A percentile compares a stretch with the other conserved stretches of the same genome.
Conservation (phyloP, 169 alveolate genomes). For the Babesia gibsoni region DNA sequence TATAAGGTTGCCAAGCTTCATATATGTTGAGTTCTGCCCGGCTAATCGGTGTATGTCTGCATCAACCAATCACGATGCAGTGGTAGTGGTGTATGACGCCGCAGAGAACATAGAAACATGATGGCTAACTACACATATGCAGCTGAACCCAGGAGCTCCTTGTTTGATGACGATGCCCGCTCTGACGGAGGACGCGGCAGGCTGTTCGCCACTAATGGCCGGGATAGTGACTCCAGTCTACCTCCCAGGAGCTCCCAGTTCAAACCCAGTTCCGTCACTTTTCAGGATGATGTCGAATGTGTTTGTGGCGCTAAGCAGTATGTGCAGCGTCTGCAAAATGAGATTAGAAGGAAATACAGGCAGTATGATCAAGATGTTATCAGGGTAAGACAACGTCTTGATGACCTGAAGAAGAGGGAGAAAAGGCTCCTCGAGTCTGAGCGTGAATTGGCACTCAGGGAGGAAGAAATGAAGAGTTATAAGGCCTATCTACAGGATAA, state of each 20-base stretch:
- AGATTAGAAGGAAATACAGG: constrained; percentile 18
- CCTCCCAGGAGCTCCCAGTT: neutral
- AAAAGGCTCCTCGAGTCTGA: constrained; percentile 5
- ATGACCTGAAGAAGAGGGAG: constrained; percentile 35
- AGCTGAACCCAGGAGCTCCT: neutral
- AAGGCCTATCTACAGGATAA: constrained; percentile 57
- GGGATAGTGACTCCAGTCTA: neutral
- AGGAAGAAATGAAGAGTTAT: constrained; percentile 52
- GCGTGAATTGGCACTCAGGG: constrained; percentile 21
- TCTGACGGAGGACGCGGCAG: neutral
- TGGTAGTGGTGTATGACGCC: too few relatives aligned
- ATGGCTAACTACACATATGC: constrained; percentile 6
- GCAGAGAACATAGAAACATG: constrained; percentile 2
- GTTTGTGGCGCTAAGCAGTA: constrained; percentile 60
- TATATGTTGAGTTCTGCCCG: too few relatives aligned
- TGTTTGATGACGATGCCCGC: neutral
- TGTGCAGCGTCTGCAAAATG: constrained; percentile 36
- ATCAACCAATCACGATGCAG: too few relatives aligned
- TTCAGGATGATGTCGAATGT: constrained; percentile 36
- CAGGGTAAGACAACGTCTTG: constrained; percentile 6
- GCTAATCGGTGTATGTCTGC: too few relatives aligned
- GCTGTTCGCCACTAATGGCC: neutral
- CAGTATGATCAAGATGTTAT: constrained; percentile 36
- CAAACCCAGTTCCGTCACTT: neutral
- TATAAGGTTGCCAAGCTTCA: too few relatives aligned